Evolutionary conservation across 2,329 filamentous ascomycete genomes (phyloP).

Genomic region (Sclerotinia borealis): DNA sequence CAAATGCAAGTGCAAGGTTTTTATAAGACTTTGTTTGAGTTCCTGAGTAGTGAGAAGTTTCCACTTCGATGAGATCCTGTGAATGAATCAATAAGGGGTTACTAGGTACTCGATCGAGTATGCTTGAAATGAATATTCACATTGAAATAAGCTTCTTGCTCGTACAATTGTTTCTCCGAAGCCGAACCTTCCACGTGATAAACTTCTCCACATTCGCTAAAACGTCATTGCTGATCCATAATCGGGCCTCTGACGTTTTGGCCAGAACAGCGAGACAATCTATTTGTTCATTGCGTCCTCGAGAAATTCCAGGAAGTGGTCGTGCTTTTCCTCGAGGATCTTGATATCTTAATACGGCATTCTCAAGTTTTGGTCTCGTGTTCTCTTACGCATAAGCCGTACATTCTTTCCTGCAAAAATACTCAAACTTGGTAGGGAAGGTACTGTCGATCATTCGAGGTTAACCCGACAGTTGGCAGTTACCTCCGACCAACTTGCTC

Average conservation of each 20-base stretch:
- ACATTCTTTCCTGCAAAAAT: background rate
- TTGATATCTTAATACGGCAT: background rate
- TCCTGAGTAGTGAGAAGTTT: no score
- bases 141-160: background rate
- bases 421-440: background rate
- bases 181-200: background rate
- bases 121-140: background rate
- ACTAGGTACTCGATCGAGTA: no score
- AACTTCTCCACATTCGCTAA: background rate
- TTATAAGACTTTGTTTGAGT: no score
- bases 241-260: background rate
- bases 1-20: background rate
- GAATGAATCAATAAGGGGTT: background rate
- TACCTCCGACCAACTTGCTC: background rate
- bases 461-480: slow-evolving; percentile 1
- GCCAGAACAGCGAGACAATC: background rate
- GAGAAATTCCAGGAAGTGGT: background rate
- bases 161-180: background rate
- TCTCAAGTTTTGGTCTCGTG: background rate
- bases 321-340: background rate
- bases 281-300: background rate
- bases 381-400: background rate
- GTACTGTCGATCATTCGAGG: background rate
- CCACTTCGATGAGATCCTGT: background rate
- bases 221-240: slow-evolving; percentile 1